phyloP scores from a whole-genome alignment of 495 filamentous ascomycete genomes.

The Podospora pseudoanserina region DNA sequence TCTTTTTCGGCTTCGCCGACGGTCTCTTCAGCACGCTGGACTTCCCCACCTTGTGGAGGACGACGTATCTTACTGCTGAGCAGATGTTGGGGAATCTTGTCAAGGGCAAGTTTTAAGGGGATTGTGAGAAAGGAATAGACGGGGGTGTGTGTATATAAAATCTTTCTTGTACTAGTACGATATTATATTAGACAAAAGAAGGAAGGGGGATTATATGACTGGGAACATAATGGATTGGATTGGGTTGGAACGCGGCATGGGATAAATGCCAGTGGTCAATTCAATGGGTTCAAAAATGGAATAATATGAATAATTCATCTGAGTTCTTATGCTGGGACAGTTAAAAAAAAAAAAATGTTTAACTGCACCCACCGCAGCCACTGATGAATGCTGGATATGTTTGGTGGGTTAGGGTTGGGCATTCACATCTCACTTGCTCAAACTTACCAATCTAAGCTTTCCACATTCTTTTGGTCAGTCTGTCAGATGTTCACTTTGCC shows the following conservation, averaged over 20 bases:
- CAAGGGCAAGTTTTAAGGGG: constrained; percentile 64
- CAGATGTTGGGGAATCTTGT: constrained; percentile 72
- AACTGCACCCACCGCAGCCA: not conserved
- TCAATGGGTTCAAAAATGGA: not conserved
- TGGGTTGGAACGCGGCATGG: not conserved
- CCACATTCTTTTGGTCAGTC: too few species aligned
- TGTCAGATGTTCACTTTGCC: too few species aligned
- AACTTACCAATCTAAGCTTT: too few species aligned
- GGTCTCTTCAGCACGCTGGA: constrained; percentile 71
- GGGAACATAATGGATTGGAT: not conserved
- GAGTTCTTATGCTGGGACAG: not conserved
- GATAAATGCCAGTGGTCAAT: not conserved
- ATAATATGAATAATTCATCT: not conserved
- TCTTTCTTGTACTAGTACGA: not conserved
- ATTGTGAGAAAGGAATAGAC: not conserved
- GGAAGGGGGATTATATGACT: not conserved
- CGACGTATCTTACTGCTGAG: constrained; percentile 61
- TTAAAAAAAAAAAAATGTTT: not conserved
- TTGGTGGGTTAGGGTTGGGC: too few species aligned
- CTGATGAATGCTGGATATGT: too few species aligned
- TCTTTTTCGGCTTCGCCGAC: constrained; percentile 83
- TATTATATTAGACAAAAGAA: not conserved
- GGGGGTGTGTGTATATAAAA: not conserved
- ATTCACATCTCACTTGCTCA: too few species aligned
- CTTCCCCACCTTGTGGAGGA: constrained; percentile 74